Evolutionary conservation across 306 rosid species (phyloP).

Genomic region (Myrica gale): DNA sequence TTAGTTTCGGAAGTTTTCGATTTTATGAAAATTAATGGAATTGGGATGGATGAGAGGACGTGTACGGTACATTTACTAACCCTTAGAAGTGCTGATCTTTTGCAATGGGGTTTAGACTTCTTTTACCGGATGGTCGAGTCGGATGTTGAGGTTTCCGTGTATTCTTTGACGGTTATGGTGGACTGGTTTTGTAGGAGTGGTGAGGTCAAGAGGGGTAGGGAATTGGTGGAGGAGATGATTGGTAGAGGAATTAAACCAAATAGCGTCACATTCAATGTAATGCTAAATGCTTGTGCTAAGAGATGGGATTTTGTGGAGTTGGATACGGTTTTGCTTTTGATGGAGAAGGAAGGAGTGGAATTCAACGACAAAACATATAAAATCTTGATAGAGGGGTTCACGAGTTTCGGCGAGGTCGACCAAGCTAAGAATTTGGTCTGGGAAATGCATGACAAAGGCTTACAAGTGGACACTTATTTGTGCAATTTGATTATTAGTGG

Average conservation of each 20-base stretch:
- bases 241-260: constrained; percentile 29
- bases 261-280: constrained; percentile 33
- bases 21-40: constrained; percentile 26
- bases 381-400: constrained; percentile 36
- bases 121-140: constrained; percentile 24
- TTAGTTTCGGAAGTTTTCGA: constrained; percentile 22
- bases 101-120: constrained; percentile 20
- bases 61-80: constrained; percentile 38
- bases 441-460: constrained; percentile 35
- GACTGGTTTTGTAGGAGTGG: constrained; percentile 28
- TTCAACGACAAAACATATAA: constrained; percentile 17
- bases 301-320: constrained; percentile 36
- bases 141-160: constrained; percentile 30
- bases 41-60: constrained; percentile 35
- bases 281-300: constrained; percentile 36
- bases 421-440: constrained; percentile 24
- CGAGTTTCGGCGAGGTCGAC: constrained; percentile 21
- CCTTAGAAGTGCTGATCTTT: constrained; percentile 25
- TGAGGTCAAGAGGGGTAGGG: constrained; percentile 30
- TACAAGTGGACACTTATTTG: constrained; percentile 21
- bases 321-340: constrained; percentile 33
- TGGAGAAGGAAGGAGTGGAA: constrained; percentile 32
- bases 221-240: constrained; percentile 36
- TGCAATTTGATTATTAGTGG: constrained; percentile 29
- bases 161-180: constrained; percentile 34